Evolutionary conservation across 306 rosid genomes (phyloP).

Genomic region (Heteromeles arbutifolia): DNA sequence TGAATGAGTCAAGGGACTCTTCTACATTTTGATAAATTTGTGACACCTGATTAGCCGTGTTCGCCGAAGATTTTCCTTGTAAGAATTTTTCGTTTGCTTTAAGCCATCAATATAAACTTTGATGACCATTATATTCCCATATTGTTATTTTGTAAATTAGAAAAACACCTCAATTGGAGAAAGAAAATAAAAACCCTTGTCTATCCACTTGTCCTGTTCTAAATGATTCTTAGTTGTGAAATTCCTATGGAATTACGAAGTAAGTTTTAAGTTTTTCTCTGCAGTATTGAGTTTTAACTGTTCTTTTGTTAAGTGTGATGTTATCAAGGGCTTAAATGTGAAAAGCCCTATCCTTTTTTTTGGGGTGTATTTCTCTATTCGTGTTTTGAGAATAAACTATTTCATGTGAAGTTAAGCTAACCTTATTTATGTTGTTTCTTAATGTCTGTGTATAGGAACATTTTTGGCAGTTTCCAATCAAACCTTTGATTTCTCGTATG

Average conservation of each 20-base stretch:
- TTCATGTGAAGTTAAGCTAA: background rate
- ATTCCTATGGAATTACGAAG: background rate
- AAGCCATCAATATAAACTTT: background rate
- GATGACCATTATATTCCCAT: background rate
- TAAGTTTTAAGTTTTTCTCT: background rate
- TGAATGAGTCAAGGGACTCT: background rate
- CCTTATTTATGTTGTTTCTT: background rate
- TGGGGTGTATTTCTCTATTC: background rate
- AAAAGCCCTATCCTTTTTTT: background rate
- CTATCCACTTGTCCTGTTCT: background rate
- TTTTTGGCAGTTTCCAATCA: background rate
- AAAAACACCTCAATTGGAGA: background rate
- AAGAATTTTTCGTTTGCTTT: background rate
- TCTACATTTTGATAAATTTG: background rate
- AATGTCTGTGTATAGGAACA: background rate
- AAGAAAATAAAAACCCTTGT: too few relatives aligned
- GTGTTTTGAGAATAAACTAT: background rate
- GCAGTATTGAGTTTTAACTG: background rate
- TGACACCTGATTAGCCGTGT: background rate
- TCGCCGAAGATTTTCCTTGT: background rate
- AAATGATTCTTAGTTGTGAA: background rate
- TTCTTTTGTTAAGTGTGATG: background rate
- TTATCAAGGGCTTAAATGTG: background rate
- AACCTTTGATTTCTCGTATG: background rate
- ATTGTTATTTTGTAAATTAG: background rate